A percentile compares a stretch with the other conserved stretches of the same genome.
phyloP scores from a whole-genome alignment of 345 rosid species.

The Hibiscus mutabilis region DNA sequence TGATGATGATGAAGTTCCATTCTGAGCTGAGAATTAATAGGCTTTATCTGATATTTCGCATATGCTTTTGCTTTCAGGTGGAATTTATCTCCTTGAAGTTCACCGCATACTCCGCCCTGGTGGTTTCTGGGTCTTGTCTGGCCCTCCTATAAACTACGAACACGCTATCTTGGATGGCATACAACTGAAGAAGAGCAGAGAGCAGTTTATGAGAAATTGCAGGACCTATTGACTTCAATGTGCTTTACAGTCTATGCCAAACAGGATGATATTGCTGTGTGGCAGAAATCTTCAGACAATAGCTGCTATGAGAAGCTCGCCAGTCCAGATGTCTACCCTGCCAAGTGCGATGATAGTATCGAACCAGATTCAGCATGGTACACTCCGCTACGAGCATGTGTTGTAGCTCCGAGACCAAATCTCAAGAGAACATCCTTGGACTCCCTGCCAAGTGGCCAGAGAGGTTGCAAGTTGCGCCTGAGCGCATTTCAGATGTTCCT shows the following conservation, averaged over 20 bases:
- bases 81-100: slow-evolving; percentile 82
- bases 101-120: slow-evolving; percentile 96
- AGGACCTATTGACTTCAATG: slow-evolving; percentile 71
- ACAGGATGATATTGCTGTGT: slow-evolving; percentile 92
- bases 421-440: slow-evolving; percentile 49
- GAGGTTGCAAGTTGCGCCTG: slow-evolving; percentile 63
- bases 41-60: background rate
- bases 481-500: slow-evolving; percentile 58
- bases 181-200: slow-evolving; percentile 89
- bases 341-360: slow-evolving; percentile 83
- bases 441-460: slow-evolving; percentile 74
- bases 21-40: background rate
- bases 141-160: slow-evolving; percentile 93
- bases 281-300: slow-evolving; percentile 74
- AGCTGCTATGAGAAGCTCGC: slow-evolving; percentile 64
- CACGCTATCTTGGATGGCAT: slow-evolving; percentile 93
- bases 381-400: slow-evolving; percentile 87
- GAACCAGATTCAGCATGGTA: slow-evolving; percentile 99
- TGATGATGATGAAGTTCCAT: background rate
- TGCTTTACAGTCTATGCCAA: slow-evolving; percentile 82
- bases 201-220: slow-evolving; percentile 69
- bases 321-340: slow-evolving; percentile 69
- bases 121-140: slow-evolving; percentile 97
- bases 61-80: slow-evolving; percentile 53
- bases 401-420: slow-evolving; percentile 65